A percentile compares a stretch with the other conserved stretches of the same genome.
These are phyloP conservation scores for Eucalyptus caleyi DNA, from an alignment of 345 rosid species.

Conservation along the genomic window DNA sequence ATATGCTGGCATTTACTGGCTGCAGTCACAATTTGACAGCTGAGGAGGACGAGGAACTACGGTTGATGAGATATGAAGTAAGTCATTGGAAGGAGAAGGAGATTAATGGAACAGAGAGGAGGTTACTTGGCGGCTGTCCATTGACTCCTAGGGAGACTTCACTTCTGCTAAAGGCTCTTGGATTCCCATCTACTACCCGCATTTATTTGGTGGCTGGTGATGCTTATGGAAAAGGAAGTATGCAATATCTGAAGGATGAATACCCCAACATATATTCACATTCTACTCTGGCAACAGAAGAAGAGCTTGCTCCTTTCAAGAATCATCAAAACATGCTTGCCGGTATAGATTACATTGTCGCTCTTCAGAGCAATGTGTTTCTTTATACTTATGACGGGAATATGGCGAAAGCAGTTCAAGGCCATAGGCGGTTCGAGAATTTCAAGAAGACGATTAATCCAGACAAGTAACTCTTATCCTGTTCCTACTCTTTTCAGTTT, in stretches of 20 bases:
- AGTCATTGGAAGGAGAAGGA: conserved; percentile 92
- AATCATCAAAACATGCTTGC: conserved; percentile 94
- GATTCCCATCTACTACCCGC: conserved; percentile 62
- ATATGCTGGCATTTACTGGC: conserved; percentile 98
- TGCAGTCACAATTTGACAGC: conserved; percentile 79
- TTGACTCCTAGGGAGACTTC: conserved; percentile 92
- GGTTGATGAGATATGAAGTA: conserved; percentile 71
- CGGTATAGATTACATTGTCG: conserved; percentile 82
- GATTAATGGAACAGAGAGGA: conserved; percentile 83
- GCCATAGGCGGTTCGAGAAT: conserved; percentile 78
- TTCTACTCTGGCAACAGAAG: conserved; percentile 60
- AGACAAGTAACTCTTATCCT: conserved; percentile 43
- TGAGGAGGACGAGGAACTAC: conserved; percentile 79
- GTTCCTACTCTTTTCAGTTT: background rate
- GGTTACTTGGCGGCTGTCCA: conserved; percentile 89
- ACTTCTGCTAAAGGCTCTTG: conserved; percentile 73
- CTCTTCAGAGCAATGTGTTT: conserved; percentile 81
- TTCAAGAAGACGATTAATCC: conserved; percentile 87
- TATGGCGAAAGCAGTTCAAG: conserved; percentile 98
- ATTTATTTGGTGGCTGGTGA: conserved; percentile 97
- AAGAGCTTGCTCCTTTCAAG: conserved; percentile 63
- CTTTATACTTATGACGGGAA: conserved; percentile 88
- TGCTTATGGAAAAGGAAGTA: conserved; percentile 80
- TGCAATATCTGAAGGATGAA: conserved; percentile 55
- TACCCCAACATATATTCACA: conserved; percentile 79